A percentile compares a stretch with the other conserved stretches of the same genome.
phyloP scores from a whole-genome alignment of 1,139 yeast species.

The Debaryomyces udenii region DNA sequence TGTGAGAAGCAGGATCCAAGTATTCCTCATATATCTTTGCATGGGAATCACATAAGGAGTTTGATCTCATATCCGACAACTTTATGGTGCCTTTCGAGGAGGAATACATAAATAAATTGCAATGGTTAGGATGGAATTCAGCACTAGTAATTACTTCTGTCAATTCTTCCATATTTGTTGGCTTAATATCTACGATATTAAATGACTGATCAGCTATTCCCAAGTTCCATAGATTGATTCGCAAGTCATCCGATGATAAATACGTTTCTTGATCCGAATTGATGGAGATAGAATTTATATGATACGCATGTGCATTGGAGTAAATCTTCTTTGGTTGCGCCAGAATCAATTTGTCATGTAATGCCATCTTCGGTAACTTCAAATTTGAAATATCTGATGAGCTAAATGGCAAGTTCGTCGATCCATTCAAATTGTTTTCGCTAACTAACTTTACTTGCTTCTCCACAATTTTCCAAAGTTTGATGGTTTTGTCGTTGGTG shows the following conservation, averaged over 20 bases:
- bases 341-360: constrained; percentile 92
- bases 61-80: constrained; percentile 94
- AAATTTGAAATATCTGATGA: constrained; percentile 39
- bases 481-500: constrained; percentile 96
- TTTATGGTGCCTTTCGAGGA: constrained; percentile 95
- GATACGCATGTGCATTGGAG: constrained; percentile 97
- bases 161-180: constrained; percentile 97
- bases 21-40: constrained; percentile 91
- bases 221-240: constrained; percentile 95
- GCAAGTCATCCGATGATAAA: constrained; percentile 88
- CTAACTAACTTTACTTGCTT: constrained; percentile 89
- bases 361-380: constrained; percentile 81
- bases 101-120: constrained; percentile 96
- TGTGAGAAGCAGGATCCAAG: constrained; percentile 89
- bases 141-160: constrained; percentile 99
- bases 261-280: constrained; percentile 97
- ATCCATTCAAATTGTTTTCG: constrained; percentile 76
- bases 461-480: constrained; percentile 94
- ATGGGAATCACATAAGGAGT: constrained; percentile 90
- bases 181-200: constrained; percentile 96
- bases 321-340: constrained; percentile 93
- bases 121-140: constrained; percentile 91
- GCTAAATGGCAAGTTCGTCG: constrained; percentile 25
- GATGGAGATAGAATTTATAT: constrained; percentile 91
- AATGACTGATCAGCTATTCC: constrained; percentile 95